Conservation (phyloP, 192 early-diverging fungal species). For the Geranomyces michiganensis region DNA sequence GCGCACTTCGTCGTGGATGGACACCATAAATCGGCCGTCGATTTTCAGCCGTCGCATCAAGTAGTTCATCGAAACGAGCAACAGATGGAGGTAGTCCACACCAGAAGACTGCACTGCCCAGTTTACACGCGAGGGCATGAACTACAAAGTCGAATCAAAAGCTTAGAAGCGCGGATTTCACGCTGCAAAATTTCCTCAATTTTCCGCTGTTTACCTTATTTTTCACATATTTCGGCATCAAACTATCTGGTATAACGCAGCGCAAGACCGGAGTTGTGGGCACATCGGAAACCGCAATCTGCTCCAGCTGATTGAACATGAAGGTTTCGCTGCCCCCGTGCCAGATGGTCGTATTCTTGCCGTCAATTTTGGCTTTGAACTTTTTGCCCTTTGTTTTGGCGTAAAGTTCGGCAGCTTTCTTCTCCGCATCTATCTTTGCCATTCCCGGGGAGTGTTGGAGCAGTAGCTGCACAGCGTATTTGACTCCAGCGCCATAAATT, state of each 20-base stretch:
- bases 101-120: slow-evolving; percentile 99
- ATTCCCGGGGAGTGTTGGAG: slow-evolving; percentile 78
- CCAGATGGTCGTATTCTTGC: slow-evolving; percentile 61
- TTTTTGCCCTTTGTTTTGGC: slow-evolving; percentile 80
- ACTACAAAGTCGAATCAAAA: slow-evolving; percentile 49
- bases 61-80: slow-evolving; percentile 86
- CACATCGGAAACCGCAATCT: slow-evolving; percentile 69
- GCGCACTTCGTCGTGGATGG: slow-evolving; percentile 93
- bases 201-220: slow-evolving; percentile 39
- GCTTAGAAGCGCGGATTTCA: slow-evolving; percentile 27
- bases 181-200: no score
- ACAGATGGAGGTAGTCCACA: slow-evolving; percentile 93
- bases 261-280: slow-evolving; percentile 86
- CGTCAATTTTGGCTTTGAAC: background rate
- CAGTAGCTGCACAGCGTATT: slow-evolving; percentile 78
- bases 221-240: slow-evolving; percentile 52
- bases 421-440: slow-evolving; percentile 60
- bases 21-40: slow-evolving; percentile 81
- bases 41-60: slow-evolving; percentile 77
- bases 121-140: slow-evolving; percentile 86
- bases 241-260: slow-evolving; percentile 85
- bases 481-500: slow-evolving; percentile 92
- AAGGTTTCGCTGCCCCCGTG: slow-evolving; percentile 89
- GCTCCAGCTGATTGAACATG: slow-evolving; percentile 92
- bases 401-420: slow-evolving; percentile 75